Percentiles rank a stretch among this genome's conserved stretches.
These are phyloP conservation scores for Flammula alnicola DNA, from an alignment of 1,284 basidiomycete genomes.

Conservation along the genomic window DNA sequence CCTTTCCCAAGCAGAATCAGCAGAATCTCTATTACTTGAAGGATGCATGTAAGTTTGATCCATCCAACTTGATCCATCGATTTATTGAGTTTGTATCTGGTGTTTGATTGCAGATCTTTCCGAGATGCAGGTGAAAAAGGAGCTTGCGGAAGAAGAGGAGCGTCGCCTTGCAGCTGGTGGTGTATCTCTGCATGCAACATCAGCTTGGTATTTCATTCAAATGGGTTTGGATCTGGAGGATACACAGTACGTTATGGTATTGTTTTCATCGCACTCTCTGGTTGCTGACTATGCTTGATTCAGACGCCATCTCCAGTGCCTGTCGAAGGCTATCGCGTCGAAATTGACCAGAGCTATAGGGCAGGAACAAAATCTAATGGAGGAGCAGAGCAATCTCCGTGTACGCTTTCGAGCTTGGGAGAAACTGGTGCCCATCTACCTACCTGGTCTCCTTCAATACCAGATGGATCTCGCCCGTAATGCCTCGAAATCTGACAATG, in stretches of 20 bases:
- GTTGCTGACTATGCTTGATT: background rate
- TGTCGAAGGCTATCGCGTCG: slow-evolving; percentile 4
- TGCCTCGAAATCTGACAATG: background rate
- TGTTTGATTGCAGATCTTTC: slow-evolving; percentile 10
- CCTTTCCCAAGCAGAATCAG: background rate
- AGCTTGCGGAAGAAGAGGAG: slow-evolving; percentile 12
- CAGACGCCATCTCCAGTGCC: slow-evolving; percentile 8
- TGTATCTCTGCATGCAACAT: slow-evolving; percentile 10
- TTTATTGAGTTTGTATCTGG: background rate
- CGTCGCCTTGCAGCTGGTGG: slow-evolving; percentile 5
- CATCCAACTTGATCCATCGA: background rate
- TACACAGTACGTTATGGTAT: slow-evolving; percentile 14
- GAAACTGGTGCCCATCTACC: slow-evolving; percentile 9
- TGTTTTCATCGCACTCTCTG: background rate
- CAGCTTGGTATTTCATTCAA: slow-evolving; percentile 9
- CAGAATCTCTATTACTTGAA: background rate
- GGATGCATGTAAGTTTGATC: background rate
- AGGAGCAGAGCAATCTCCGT: slow-evolving; percentile 17
- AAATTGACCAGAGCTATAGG: background rate
- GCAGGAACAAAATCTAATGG: slow-evolving; percentile 7
- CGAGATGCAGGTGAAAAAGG: slow-evolving; percentile 8
- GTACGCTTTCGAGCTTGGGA: slow-evolving; percentile 17
- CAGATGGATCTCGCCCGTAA: background rate
- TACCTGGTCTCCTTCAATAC: slow-evolving; percentile 11
- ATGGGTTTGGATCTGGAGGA: slow-evolving; percentile 18